These are phyloP conservation scores for Neurospora pannonica DNA, from an alignment of 495 filamentous ascomycete species.

Conservation along the genomic window DNA sequence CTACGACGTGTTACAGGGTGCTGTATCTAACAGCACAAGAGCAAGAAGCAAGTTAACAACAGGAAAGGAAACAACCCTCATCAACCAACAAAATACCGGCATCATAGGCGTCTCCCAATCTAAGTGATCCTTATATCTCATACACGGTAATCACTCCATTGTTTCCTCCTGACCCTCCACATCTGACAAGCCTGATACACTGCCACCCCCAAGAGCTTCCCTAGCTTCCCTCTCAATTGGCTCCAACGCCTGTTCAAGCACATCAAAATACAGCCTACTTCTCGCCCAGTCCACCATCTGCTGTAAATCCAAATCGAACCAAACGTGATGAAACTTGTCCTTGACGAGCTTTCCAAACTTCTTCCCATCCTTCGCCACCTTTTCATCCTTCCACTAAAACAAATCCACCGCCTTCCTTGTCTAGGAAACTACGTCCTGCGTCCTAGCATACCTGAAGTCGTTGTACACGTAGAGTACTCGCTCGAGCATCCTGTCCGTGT, in stretches of 20 bases:
- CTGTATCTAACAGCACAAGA: not conserved
- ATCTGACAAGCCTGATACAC: too few relatives aligned
- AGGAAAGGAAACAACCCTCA: not conserved
- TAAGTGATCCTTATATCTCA: not conserved
- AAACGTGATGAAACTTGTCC: conserved; percentile 25
- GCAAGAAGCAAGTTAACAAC: not conserved
- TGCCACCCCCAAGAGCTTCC: not conserved
- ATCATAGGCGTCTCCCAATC: too few relatives aligned
- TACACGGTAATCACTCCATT: not conserved
- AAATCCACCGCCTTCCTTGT: conserved; percentile 29
- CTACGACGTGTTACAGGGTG: not conserved
- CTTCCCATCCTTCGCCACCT: conserved; percentile 17
- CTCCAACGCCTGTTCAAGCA: not conserved
- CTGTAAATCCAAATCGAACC: conserved; percentile 27
- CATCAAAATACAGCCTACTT: not conserved
- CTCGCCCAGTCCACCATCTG: conserved; percentile 20
- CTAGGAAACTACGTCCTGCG: conserved; percentile 23
- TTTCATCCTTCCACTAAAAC: conserved; percentile 30
- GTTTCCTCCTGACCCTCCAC: not conserved
- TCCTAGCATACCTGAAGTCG: conserved; percentile 25
- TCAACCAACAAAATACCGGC: not conserved
- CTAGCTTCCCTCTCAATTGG: not conserved
- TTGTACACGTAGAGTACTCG: conserved; percentile 31
- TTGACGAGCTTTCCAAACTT: conserved; percentile 23
- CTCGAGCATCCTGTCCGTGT: conserved; percentile 11